A percentile compares a stretch with the other conserved stretches of the same genome.
phyloP scores from a whole-genome alignment of 225 moss, liverwort and hornwort genomes.

The Marchantia paleacea region DNA sequence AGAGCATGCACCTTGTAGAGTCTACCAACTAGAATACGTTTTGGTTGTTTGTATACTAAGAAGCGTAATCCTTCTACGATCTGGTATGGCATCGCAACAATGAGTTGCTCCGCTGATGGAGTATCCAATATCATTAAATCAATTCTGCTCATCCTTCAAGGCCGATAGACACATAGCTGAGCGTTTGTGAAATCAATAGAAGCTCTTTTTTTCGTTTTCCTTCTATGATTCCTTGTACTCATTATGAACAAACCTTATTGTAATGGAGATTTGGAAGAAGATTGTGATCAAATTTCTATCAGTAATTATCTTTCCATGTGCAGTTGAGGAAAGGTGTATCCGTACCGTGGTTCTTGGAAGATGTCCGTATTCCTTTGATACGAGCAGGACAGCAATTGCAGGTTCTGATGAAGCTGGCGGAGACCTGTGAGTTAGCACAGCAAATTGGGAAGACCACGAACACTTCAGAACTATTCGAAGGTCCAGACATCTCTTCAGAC shows the following conservation, averaged over 20 bases:
- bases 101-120: background rate
- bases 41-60: background rate
- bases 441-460: conserved; percentile 56
- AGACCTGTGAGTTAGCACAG: conserved; percentile 60
- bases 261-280: background rate
- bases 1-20: background rate
- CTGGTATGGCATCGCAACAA: background rate
- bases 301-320: conserved; percentile 1
- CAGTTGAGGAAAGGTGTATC: conserved; percentile 71
- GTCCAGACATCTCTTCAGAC: conserved; percentile 33
- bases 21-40: background rate
- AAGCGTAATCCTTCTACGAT: background rate
- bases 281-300: background rate
- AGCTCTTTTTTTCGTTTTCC: too few species aligned
- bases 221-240: background rate
- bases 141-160: background rate
- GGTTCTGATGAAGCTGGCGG: conserved; percentile 79
- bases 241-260: background rate
- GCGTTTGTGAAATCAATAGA: background rate
- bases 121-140: background rate
- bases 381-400: conserved; percentile 95
- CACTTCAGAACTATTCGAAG: conserved; percentile 29
- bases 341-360: conserved; percentile 82
- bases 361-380: conserved; percentile 70
- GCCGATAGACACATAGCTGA: background rate